Conservation (phyloP, 169 alveolate species). For the Theileria annulata region DNA sequence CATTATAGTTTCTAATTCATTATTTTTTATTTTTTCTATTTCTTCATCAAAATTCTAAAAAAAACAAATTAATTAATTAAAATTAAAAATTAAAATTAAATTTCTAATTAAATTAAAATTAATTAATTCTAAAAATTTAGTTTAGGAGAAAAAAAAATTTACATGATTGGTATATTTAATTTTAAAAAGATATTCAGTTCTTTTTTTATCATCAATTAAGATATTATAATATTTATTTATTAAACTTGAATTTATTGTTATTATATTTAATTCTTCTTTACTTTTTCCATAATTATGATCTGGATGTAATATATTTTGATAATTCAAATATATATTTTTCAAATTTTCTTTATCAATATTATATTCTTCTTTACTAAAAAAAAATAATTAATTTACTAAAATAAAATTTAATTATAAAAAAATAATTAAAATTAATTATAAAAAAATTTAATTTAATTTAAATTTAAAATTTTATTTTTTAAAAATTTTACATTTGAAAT, state of each 20-base stretch:
- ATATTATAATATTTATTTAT: slow-evolving; percentile 28
- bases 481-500: slow-evolving; percentile 48
- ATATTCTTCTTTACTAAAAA: slow-evolving; percentile 20
- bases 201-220: slow-evolving; percentile 49
- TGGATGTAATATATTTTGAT: slow-evolving; percentile 58
- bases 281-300: slow-evolving; percentile 32
- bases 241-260: slow-evolving; percentile 43
- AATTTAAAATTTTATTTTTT: neutral
- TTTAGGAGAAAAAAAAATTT: neutral
- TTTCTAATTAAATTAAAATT: too few relatives aligned
- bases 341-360: slow-evolving; percentile 33
- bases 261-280: slow-evolving; percentile 38
- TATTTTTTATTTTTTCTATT: slow-evolving; percentile 9
- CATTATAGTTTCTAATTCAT: slow-evolving; percentile 37
- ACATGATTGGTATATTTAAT: slow-evolving; percentile 55
- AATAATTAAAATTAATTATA: neutral
- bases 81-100: neutral
- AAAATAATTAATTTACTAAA: too few relatives aligned
- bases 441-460: neutral
- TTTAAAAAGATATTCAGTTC: slow-evolving; percentile 41
- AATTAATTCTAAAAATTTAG: neutral
- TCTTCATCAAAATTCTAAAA: slow-evolving; percentile 33
- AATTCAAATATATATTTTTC: slow-evolving; percentile 32
- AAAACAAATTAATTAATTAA: neutral
- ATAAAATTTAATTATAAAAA: neutral